Evolutionary conservation across 176 grass and related monocot genomes (phyloP).

Genomic region (Saccharum officinarum): DNA sequence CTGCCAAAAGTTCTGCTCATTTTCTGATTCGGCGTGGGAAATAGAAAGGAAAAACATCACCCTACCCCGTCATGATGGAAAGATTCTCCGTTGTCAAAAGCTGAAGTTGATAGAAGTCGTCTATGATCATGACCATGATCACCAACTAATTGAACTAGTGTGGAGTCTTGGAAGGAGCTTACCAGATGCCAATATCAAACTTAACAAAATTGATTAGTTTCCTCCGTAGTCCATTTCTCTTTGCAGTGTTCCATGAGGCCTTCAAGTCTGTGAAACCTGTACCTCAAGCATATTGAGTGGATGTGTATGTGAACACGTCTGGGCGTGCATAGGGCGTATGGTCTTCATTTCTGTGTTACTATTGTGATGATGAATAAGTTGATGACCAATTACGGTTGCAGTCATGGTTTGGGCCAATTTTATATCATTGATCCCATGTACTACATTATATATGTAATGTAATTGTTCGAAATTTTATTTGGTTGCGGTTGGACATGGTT

Average conservation of each 20-base stretch:
- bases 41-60: background rate
- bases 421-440: background rate
- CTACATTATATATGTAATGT: background rate
- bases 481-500: no score
- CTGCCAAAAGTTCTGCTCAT: background rate
- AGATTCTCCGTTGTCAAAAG: background rate
- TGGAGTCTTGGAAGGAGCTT: constrained; percentile 22
- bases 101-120: constrained; percentile 28
- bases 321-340: background rate
- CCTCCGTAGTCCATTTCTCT: background rate
- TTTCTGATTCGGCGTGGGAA: background rate
- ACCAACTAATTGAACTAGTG: constrained; percentile 22
- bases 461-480: background rate
- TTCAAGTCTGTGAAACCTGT: background rate
- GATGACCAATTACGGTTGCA: no score
- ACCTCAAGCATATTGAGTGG: background rate
- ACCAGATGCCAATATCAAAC: constrained; percentile 18
- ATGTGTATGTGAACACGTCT: background rate
- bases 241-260: background rate
- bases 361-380: no score
- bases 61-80: background rate
- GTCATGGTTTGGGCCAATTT: background rate
- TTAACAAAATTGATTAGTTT: background rate
- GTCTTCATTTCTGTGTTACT: no score
- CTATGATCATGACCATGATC: background rate